phyloP scores from a whole-genome alignment of 1,139 yeast genomes.

The Schizosaccharomyces versatilis region DNA sequence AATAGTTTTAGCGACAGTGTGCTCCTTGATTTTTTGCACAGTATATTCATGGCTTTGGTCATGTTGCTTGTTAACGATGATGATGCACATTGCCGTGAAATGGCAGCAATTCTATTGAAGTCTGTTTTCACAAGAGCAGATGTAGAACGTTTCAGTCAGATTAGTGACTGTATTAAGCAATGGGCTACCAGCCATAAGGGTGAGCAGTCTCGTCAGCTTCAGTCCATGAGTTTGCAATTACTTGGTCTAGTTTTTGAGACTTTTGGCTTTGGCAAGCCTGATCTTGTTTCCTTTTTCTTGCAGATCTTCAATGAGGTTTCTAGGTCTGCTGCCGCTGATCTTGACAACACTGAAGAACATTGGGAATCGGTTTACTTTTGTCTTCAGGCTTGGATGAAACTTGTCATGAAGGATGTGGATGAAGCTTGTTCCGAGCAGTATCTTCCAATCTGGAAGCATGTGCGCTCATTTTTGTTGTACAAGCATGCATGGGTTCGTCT shows the following conservation, averaged over 20 bases:
- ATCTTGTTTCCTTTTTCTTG: constrained; percentile 1
- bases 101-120: constrained; percentile 46
- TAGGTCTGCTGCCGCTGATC: no score
- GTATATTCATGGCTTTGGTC: constrained; percentile 66
- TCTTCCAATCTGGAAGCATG: constrained; percentile 14
- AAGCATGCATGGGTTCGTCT: constrained; percentile 89
- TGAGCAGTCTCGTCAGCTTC: constrained; percentile 26
- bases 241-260: constrained; percentile 39
- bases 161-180: constrained; percentile 37
- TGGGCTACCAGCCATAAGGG: constrained; percentile 42
- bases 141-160: constrained; percentile 22
- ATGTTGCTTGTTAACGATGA: constrained; percentile 62
- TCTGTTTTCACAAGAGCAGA: constrained; percentile 35
- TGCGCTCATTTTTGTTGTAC: constrained; percentile 39
- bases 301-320: background rate
- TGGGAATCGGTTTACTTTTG: constrained; percentile 68
- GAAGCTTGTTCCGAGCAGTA: constrained; percentile 20
- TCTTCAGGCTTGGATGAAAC: constrained; percentile 29
- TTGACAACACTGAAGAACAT: background rate
- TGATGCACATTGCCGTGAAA: constrained; percentile 61
- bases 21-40: constrained; percentile 36
- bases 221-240: constrained; percentile 57
- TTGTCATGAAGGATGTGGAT: constrained; percentile 16
- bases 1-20: constrained; percentile 44
- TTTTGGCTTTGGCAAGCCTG: constrained; percentile 3